These are phyloP conservation scores for Agaricales sp. DNA, from an alignment of 1,284 basidiomycete genomes.

Conservation along the genomic window DNA sequence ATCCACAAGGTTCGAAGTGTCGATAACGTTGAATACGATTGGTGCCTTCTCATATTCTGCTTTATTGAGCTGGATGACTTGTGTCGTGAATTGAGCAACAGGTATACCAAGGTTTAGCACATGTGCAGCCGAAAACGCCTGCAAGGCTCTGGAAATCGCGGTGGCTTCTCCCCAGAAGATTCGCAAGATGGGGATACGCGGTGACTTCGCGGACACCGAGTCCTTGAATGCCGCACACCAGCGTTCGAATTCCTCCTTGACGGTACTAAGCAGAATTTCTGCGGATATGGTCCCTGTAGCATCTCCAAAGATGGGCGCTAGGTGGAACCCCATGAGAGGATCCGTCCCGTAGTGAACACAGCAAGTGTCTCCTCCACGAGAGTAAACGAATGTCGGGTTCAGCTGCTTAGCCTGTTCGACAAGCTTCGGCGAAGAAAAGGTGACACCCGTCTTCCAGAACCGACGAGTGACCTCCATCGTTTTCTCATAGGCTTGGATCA, in stretches of 20 bases:
- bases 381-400: constrained; percentile 41
- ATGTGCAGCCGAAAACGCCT: constrained; percentile 12
- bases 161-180: constrained; percentile 24
- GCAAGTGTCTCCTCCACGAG: constrained; percentile 28
- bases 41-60: constrained; percentile 25
- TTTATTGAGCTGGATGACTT: constrained; percentile 22
- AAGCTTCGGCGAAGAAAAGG: constrained; percentile 18
- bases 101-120: constrained; percentile 18
- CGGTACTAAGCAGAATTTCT: constrained; percentile 18
- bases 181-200: constrained; percentile 17
- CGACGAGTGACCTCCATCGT: constrained; percentile 15
- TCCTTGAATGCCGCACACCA: constrained; percentile 26
- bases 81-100: constrained; percentile 25
- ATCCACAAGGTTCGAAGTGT: constrained; percentile 34
- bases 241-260: constrained; percentile 23
- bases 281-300: constrained; percentile 7
- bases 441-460: constrained; percentile 38
- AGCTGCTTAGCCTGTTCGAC: constrained; percentile 19
- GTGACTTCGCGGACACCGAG: neutral
- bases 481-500: constrained; percentile 11
- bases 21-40: constrained; percentile 28
- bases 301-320: constrained; percentile 25
- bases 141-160: constrained; percentile 20
- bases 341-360: constrained; percentile 35
- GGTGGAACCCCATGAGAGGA: constrained; percentile 37